Conservation (phyloP, 225 moss, liverwort and hornwort species). For the Straminergon stramineum region DNA sequence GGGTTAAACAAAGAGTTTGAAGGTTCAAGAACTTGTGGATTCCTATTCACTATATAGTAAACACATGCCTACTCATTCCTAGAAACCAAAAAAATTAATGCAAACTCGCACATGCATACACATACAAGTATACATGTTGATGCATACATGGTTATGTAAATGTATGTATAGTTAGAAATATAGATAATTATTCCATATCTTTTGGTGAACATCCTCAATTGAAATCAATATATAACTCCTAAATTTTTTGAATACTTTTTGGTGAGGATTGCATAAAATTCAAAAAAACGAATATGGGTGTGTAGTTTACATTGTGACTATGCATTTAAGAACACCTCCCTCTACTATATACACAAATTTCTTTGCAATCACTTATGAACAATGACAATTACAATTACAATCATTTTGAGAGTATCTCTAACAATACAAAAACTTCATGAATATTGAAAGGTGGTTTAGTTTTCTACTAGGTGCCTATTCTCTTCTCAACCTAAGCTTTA, state of each 20-base stretch:
- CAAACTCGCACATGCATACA: too few species aligned
- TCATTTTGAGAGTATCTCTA: background rate
- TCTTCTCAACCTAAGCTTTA: background rate
- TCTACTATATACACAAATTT: background rate
- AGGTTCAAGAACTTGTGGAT: rapidly evolving
- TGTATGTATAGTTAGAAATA: too few species aligned
- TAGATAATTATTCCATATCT: rapidly evolving
- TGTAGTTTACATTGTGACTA: background rate
- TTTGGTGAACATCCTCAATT: background rate
- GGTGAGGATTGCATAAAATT: background rate
- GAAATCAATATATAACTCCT: background rate
- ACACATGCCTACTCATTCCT: too few species aligned
- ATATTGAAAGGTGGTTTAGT: background rate
- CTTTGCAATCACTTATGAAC: background rate
- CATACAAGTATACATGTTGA: rapidly evolving
- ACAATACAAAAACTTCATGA: background rate
- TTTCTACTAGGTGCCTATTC: rapidly evolving
- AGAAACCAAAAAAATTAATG: background rate
- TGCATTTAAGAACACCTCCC: background rate
- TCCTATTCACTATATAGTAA: background rate
- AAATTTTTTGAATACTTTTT: background rate
- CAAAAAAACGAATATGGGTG: background rate
- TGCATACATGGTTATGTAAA: too few species aligned
- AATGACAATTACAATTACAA: background rate
- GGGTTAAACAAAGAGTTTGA: background rate